These are phyloP conservation scores for Zygosaccharomyces lentus DNA, from an alignment of 805 yeast genomes.

Conservation along the genomic window DNA sequence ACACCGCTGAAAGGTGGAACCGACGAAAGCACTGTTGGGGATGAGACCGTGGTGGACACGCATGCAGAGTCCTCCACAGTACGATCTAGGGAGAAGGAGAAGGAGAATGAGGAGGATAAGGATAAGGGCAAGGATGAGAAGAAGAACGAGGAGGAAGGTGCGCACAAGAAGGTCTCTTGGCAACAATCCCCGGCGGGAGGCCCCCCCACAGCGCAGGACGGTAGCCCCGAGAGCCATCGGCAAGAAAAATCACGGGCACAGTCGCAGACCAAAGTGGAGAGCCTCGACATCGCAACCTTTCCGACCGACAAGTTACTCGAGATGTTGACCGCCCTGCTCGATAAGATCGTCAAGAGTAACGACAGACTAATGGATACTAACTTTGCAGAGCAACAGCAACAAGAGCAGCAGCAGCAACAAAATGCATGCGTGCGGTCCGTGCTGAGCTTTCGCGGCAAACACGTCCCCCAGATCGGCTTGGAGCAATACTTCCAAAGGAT, in stretches of 20 bases:
- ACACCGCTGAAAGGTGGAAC: conserved; percentile 6
- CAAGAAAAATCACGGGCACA: neutral
- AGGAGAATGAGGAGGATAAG: neutral
- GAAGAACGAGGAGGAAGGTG: neutral
- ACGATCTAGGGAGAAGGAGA: conserved; percentile 1
- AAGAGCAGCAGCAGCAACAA: conserved; percentile 7
- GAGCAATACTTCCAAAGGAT: conserved; percentile 88
- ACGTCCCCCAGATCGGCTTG: conserved; percentile 90
- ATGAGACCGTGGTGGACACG: conserved; percentile 12
- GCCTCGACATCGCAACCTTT: conserved; percentile 63
- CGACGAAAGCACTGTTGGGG: conserved; percentile 4
- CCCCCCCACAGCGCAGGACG: neutral
- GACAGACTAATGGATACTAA: conserved; percentile 55
- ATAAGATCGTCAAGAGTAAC: conserved; percentile 85
- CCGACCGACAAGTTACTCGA: conserved; percentile 75
- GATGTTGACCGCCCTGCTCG: conserved; percentile 81
- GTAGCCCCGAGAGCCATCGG: conserved; percentile 1
- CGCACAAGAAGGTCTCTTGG: conserved; percentile 2
- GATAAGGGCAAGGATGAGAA: neutral
- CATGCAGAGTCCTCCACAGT: neutral
- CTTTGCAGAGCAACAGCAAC: conserved; percentile 5
- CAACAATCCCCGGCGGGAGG: conserved; percentile 1
- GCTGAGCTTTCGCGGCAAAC: conserved; percentile 90
- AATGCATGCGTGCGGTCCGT: conserved; percentile 37
- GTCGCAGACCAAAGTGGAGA: conserved; percentile 2